These are phyloP conservation scores for Russula ochroleuca DNA, from an alignment of 768 basidiomycete genomes.

Conservation along the genomic window DNA sequence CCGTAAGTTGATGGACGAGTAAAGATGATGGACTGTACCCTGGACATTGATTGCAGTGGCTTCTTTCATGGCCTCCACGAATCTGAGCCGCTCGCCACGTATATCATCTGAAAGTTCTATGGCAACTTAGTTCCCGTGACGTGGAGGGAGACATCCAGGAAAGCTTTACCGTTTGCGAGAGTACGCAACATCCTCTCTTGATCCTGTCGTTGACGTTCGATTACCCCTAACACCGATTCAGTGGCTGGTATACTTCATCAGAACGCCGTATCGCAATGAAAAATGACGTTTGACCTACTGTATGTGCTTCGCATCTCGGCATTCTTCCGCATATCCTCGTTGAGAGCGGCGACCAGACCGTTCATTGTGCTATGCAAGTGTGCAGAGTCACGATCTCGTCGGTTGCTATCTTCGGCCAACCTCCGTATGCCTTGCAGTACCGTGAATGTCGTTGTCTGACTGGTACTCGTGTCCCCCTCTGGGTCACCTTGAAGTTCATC, in stretches of 20 bases:
- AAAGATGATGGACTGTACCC: slow-evolving; percentile 38
- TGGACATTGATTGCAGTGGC: slow-evolving; percentile 86
- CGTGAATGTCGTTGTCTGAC: slow-evolving; percentile 28
- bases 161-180: slow-evolving; percentile 53
- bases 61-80: slow-evolving; percentile 94
- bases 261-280: slow-evolving; percentile 5
- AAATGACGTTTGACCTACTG: slow-evolving; percentile 30
- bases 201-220: slow-evolving; percentile 66
- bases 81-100: slow-evolving; percentile 76
- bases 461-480: slow-evolving; percentile 27
- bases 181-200: slow-evolving; percentile 66
- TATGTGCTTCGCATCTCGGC: slow-evolving; percentile 42
- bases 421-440: slow-evolving; percentile 37
- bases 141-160: not conserved
- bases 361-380: slow-evolving; percentile 37
- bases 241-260: slow-evolving; percentile 39
- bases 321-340: slow-evolving; percentile 39
- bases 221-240: slow-evolving; percentile 53
- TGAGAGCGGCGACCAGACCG: slow-evolving; percentile 39
- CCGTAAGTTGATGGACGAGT: slow-evolving; percentile 16
- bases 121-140: not conserved
- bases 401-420: slow-evolving; percentile 36
- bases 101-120: slow-evolving; percentile 80
- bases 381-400: slow-evolving; percentile 33
- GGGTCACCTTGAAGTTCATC: slow-evolving; percentile 27